phyloP scores from a whole-genome alignment of 495 filamentous ascomycete species.

The Penicillium soppii region DNA sequence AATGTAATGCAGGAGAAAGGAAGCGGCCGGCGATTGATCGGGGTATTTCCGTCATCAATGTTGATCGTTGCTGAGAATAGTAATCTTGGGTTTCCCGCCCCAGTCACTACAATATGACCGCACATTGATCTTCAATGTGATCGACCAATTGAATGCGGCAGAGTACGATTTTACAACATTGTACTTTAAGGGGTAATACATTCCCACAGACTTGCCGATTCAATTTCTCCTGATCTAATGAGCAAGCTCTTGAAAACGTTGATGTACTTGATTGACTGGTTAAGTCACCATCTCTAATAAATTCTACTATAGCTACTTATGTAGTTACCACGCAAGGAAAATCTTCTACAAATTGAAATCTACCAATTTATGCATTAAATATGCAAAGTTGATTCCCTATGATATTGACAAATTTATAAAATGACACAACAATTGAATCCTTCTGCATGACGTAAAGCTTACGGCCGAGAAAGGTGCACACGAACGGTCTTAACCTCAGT shows the following conservation, averaged over 20 bases:
- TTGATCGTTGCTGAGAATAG: not conserved
- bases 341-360: not conserved
- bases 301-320: too few species aligned
- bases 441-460: not conserved
- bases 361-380: not conserved
- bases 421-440: not conserved
- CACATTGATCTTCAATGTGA: not conserved
- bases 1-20: too few species aligned
- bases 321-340: not conserved
- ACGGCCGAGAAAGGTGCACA: not conserved
- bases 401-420: not conserved
- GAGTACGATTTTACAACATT: too few species aligned
- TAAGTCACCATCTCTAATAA: too few species aligned
- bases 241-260: not conserved
- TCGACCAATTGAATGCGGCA: not conserved
- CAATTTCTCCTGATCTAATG: not conserved
- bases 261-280: not conserved
- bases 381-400: not conserved
- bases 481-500: constrained; percentile 64
- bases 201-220: too few species aligned
- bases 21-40: not conserved
- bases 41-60: not conserved
- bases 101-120: not conserved
- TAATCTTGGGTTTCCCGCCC: not conserved
- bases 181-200: too few species aligned